A percentile compares a stretch with the other conserved stretches of the same genome.
Conservation (phyloP, 768 basidiomycete species). For the Leccinum subtestaceum region DNA sequence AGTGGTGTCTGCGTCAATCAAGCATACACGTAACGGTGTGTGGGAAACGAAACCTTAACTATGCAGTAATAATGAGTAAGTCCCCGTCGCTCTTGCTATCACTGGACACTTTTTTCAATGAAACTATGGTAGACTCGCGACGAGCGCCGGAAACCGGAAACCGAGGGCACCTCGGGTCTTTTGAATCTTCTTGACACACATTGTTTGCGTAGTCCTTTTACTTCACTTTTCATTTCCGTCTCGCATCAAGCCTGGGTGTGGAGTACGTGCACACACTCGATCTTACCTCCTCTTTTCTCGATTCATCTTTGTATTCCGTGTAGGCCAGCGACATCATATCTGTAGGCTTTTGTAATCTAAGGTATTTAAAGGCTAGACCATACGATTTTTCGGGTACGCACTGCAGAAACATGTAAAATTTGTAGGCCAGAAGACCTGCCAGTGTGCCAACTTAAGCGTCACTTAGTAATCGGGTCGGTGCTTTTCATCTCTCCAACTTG, state of each 20-base stretch:
- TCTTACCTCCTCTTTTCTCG: constrained; percentile 2
- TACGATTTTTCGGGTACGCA: too few species aligned
- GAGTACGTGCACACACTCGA: constrained; percentile 31
- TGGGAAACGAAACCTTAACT: constrained; percentile 21
- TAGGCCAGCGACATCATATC: not conserved
- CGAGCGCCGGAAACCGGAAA: not conserved
- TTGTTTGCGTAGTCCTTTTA: constrained; percentile 1
- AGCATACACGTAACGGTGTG: constrained; percentile 27
- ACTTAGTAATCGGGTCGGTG: too few species aligned
- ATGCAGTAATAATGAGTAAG: constrained; percentile 8
- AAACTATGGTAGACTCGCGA: not conserved
- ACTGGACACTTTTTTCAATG: not conserved
- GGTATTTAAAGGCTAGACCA: not conserved
- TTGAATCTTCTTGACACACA: constrained; percentile 2
- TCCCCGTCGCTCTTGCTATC: not conserved
- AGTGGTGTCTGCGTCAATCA: constrained; percentile 20
- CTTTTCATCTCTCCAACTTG: not conserved
- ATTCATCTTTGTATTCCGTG: not conserved
- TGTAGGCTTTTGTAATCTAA: not conserved
- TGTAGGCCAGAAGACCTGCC: not conserved
- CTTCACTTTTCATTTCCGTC: constrained; percentile 13
- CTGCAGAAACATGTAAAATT: not conserved
- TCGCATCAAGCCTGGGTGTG: constrained; percentile 26
- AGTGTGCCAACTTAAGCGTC: too few species aligned
- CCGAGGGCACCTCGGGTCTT: not conserved